Evolutionary conservation across 2,329 filamentous ascomycete species (phyloP).

Genomic region (Dothidotthia symphoricarpi): DNA sequence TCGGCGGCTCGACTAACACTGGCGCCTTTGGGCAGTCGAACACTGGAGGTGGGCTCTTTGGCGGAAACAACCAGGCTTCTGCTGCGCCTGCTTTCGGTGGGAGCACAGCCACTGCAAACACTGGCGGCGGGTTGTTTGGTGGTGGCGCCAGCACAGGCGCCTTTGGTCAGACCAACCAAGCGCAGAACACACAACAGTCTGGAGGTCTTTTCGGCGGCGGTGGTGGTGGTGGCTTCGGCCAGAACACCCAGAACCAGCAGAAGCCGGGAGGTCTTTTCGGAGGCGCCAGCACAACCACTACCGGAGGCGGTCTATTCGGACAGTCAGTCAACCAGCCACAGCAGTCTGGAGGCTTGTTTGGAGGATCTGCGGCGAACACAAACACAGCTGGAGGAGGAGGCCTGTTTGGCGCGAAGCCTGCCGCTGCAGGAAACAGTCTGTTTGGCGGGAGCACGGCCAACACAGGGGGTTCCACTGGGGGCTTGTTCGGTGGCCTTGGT

Average conservation of each 20-base stretch:
- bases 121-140: constrained; percentile 31
- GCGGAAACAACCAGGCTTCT: constrained; percentile 30
- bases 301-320: constrained; percentile 55
- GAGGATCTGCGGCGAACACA: constrained; percentile 31
- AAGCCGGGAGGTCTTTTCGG: constrained; percentile 44
- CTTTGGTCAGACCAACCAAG: constrained; percentile 36
- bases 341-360: constrained; percentile 46
- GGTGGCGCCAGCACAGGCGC: constrained; percentile 14
- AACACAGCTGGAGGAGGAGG: constrained; percentile 38
- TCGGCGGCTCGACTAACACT: constrained; percentile 28
- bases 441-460: constrained; percentile 39
- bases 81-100: constrained; percentile 31
- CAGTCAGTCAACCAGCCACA: constrained; percentile 26
- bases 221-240: constrained; percentile 39
- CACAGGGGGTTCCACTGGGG: constrained; percentile 15
- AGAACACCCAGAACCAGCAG: constrained; percentile 37
- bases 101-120: constrained; percentile 24
- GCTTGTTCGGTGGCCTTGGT: constrained; percentile 36
- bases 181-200: constrained; percentile 20
- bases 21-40: constrained; percentile 28
- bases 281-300: constrained; percentile 25
- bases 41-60: constrained; percentile 35
- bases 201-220: constrained; percentile 46
- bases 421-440: constrained; percentile 38
- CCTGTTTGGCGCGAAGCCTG: constrained; percentile 49